Base-by-base conservation (phyloP, 139 green algal species). In the Chlorella sp. region DNA sequence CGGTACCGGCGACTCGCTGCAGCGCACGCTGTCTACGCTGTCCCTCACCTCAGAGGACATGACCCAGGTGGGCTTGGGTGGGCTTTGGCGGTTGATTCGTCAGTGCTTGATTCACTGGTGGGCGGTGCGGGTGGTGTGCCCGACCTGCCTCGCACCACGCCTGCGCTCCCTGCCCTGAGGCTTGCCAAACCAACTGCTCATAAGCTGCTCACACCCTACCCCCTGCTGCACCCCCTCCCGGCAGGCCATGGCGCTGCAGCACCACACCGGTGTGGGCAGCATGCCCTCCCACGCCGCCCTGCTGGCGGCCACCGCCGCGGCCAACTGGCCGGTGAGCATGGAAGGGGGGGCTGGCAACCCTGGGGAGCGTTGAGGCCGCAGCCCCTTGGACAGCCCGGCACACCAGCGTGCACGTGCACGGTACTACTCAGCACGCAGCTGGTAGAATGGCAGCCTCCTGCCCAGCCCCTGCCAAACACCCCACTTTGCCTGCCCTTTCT, bases 11-110 rank as follows among this genome's bases (percentile, higher is more conserved):
- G 40, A 51, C 46, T 32, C 48, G 17, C 67, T 78, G 43, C 22
- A 80, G 34, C 81, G 81, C 68, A 73, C 67, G 26, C 67, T 85
- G 1, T 76, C 72, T 54, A 64, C 72, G 56, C 81, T 86, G 34
- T 86, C 80, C 0, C 48, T 85, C 7, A 38, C 48, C 7, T 76
- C 79, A 6, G 79, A 84, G 20, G 67, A 76, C 64, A 44, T 67
- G 74, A 64, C n/a, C 30, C 74, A 80, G 74, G 74, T 80, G 48
- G 30, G 48, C 17, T 20, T 19, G 19, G 14, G 38, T 41, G n/a
- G n/a, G n/a, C n/a, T n/a, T n/a, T n/a, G n/a, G n/a, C n/a, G n/a
- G n/a, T n/a, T n/a, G n/a, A n/a, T n/a, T n/a, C n/a, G n/a, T n/a
- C n/a, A n/a, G n/a, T n/a, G n/a, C n/a, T n/a, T n/a, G n/a, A n/a